phyloP scores from a whole-genome alignment of 2,329 filamentous ascomycete genomes.

The Claviceps sp. region DNA sequence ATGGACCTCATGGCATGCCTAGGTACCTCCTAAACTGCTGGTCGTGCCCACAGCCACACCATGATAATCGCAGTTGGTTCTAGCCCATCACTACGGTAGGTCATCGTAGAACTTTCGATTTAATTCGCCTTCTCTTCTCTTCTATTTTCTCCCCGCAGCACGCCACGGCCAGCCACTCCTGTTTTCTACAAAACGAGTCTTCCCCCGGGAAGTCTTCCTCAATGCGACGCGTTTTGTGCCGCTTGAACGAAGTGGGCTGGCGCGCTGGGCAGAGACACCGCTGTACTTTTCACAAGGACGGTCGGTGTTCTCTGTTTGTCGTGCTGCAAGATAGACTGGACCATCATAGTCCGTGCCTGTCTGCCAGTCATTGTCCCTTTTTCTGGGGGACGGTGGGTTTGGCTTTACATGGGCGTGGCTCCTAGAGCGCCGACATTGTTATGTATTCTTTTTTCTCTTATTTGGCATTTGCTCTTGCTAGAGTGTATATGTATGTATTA shows the following conservation, averaged over 20 bases:
- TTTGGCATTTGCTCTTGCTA: not conserved
- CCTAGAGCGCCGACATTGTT: constrained; percentile 33
- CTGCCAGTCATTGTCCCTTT: constrained; percentile 8
- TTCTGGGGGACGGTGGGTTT: constrained; percentile 4
- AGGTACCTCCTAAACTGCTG: not conserved
- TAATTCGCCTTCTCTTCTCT: not conserved
- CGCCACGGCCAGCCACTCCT: constrained; percentile 19
- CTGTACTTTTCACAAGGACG: not conserved
- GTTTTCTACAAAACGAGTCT: constrained; percentile 18
- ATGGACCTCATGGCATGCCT: not conserved
- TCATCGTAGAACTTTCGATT: not conserved
- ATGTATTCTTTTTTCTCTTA: not conserved
- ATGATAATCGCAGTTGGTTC: not conserved
- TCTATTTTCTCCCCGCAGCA: constrained; percentile 12
- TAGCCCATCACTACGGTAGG: not conserved
- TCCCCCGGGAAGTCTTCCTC: constrained; percentile 20
- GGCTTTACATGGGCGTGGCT: constrained; percentile 35
- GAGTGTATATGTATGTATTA: too few relatives aligned
- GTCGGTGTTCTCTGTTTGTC: constrained; percentile 5
- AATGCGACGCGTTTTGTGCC: constrained; percentile 22
- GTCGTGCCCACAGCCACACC: not conserved
- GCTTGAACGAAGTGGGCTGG: constrained; percentile 23
- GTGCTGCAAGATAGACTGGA: constrained; percentile 31
- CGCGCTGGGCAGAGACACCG: constrained; percentile 11
- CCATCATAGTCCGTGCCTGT: constrained; percentile 42